These are phyloP conservation scores for Lentinula aciculospora DNA, from an alignment of 768 basidiomycete species.

Conservation along the genomic window DNA sequence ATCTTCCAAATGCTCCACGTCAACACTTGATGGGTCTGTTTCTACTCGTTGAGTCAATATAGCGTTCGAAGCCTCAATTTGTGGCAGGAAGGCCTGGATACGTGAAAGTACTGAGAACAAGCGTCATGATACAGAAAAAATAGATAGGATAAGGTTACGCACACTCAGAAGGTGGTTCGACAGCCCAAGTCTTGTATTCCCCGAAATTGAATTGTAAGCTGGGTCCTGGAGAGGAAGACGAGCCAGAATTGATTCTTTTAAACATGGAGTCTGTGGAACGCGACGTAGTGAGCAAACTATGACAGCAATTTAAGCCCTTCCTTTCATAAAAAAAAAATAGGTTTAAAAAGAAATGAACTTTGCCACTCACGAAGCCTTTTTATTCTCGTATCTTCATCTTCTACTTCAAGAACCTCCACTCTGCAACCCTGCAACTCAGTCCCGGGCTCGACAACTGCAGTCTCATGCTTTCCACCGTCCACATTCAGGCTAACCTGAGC, in stretches of 20 bases:
- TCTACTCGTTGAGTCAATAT: slow-evolving; percentile 39
- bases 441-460: background rate
- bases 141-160: slow-evolving; percentile 16
- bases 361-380: slow-evolving; percentile 31
- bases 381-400: slow-evolving; percentile 40
- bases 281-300: background rate
- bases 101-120: slow-evolving; percentile 52
- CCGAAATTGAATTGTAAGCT: slow-evolving; percentile 27
- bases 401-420: slow-evolving; percentile 34
- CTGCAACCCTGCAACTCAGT: slow-evolving; percentile 5
- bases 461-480: background rate
- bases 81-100: slow-evolving; percentile 62
- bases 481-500: background rate
- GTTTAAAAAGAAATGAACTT: slow-evolving; percentile 6
- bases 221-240: slow-evolving; percentile 12
- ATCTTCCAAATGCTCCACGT: slow-evolving; percentile 59
- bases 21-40: slow-evolving; percentile 50
- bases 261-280: slow-evolving; percentile 30
- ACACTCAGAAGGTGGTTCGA: slow-evolving; percentile 46
- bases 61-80: slow-evolving; percentile 60
- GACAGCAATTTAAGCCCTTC: background rate
- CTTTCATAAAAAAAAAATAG: background rate
- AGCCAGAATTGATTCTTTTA: slow-evolving; percentile 28
- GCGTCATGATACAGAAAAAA: background rate
- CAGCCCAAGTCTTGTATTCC: slow-evolving; percentile 26